These are phyloP conservation scores for Fonsecaea pedrosoi DNA, from an alignment of 2,329 filamentous ascomycete genomes.

Conservation along the genomic window DNA sequence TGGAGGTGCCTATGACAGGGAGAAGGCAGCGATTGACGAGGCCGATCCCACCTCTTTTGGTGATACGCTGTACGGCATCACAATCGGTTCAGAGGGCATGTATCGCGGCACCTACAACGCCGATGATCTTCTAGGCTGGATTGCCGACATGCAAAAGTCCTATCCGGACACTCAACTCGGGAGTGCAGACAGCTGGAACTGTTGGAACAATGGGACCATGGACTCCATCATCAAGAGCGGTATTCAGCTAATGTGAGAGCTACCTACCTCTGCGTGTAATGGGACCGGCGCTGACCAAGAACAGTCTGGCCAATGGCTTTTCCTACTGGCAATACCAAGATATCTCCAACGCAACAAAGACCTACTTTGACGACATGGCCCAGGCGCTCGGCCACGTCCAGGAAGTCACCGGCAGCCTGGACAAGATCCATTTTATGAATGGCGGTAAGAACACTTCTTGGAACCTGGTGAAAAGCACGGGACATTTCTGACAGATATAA, in stretches of 20 bases:
- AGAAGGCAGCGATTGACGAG: constrained; percentile 64
- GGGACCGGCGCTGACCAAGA: constrained; percentile 13
- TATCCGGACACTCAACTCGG: constrained; percentile 65
- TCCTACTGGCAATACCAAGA: constrained; percentile 73
- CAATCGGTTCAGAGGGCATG: constrained; percentile 73
- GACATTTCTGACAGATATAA: neutral
- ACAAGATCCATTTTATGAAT: constrained; percentile 69
- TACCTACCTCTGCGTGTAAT: neutral
- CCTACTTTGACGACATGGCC: constrained; percentile 71
- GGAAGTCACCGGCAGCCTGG: constrained; percentile 59
- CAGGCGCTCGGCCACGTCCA: constrained; percentile 70
- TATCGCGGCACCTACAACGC: constrained; percentile 73
- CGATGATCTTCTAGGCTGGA: constrained; percentile 64
- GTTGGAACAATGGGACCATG: constrained; percentile 71
- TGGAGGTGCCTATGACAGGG: constrained; percentile 66
- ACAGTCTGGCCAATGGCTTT: constrained; percentile 69
- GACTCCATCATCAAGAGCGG: constrained; percentile 66
- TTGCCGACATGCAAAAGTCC: constrained; percentile 65
- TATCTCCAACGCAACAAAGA: constrained; percentile 64
- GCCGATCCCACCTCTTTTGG: constrained; percentile 55
- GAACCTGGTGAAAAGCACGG: neutral
- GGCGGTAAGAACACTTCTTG: constrained; percentile 61
- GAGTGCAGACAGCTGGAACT: constrained; percentile 77
- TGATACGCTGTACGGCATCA: constrained; percentile 70
- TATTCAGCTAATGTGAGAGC: constrained; percentile 64